A percentile compares a stretch with the other conserved stretches of the same genome.
phyloP scores from a whole-genome alignment of 345 rosid genomes.

The Streptanthus diversifolius region DNA sequence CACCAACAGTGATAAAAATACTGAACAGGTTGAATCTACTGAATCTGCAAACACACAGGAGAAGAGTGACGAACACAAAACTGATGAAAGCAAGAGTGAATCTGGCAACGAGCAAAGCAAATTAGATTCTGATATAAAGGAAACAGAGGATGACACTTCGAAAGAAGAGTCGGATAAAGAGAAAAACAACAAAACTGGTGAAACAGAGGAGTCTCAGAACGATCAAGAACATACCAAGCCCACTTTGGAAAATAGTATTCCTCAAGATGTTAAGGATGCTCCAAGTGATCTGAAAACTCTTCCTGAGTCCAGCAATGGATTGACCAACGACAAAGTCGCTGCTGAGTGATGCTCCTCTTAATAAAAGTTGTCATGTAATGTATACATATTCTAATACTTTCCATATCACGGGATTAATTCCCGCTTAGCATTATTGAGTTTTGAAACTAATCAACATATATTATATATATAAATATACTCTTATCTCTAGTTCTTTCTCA shows the following conservation, averaged over 20 bases:
- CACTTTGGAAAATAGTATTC: slow-evolving; percentile 15
- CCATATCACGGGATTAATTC: background rate
- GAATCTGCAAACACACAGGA: slow-evolving; percentile 30
- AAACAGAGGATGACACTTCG: slow-evolving; percentile 15
- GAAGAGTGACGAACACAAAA: slow-evolving; percentile 20
- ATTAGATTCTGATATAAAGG: slow-evolving; percentile 29
- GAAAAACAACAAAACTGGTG: slow-evolving; percentile 21
- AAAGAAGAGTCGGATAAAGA: slow-evolving; percentile 37
- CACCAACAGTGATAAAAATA: slow-evolving; percentile 15
- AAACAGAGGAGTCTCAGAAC: slow-evolving; percentile 32
- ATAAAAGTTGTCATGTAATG: background rate
- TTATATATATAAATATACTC: background rate
- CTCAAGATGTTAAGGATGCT: slow-evolving; percentile 49
- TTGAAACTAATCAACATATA: background rate
- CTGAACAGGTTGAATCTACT: slow-evolving; percentile 33
- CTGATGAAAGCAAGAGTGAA: slow-evolving; percentile 37
- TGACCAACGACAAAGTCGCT: slow-evolving; percentile 34
- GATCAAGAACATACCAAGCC: slow-evolving; percentile 29
- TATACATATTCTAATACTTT: slow-evolving; percentile 8
- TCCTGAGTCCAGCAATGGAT: slow-evolving; percentile 40
- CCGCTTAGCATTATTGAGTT: slow-evolving; percentile 1
- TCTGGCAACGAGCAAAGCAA: slow-evolving; percentile 21
- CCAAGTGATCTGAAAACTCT: slow-evolving; percentile 50
- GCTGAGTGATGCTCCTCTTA: slow-evolving; percentile 40
- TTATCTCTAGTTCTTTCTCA: background rate